Percentiles rank a stretch among this genome's conserved stretches.
These are phyloP conservation scores for Umbilicus rupestris DNA, from an alignment of 164 flowering plant genomes.

Conservation along the genomic window DNA sequence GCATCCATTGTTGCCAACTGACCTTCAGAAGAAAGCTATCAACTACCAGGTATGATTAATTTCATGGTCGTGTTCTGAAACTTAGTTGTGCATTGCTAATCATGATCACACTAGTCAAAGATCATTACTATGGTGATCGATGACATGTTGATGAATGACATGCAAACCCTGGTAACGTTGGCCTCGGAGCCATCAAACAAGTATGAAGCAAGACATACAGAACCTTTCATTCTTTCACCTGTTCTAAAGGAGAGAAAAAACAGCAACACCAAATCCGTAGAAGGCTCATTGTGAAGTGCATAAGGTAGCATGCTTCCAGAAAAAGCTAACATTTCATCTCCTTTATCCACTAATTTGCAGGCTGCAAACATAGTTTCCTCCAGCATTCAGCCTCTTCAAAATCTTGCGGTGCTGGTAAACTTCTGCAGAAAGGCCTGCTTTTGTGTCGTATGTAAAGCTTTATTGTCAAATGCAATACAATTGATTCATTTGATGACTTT, in stretches of 20 bases:
- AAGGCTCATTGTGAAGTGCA: not conserved
- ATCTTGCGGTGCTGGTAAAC: conserved; percentile 41
- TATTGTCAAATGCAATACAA: not conserved
- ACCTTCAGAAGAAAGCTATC: conserved; percentile 59
- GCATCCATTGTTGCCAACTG: conserved; percentile 61
- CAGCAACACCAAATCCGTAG: too few relatives aligned
- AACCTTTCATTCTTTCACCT: not conserved
- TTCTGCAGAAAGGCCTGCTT: not conserved
- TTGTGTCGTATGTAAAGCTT: not conserved
- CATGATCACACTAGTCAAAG: not conserved
- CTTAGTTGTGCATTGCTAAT: not conserved
- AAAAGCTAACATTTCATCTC: not conserved
- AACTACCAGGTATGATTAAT: conserved; percentile 57
- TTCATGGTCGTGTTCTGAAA: not conserved
- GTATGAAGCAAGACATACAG: not conserved
- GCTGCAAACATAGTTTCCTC: conserved; percentile 74
- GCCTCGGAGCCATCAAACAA: too few relatives aligned
- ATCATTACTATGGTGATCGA: not conserved
- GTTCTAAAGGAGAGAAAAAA: not conserved
- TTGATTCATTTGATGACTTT: not conserved
- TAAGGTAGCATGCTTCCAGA: not conserved
- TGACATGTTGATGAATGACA: too few relatives aligned
- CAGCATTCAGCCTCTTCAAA: conserved; percentile 80
- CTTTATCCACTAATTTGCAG: conserved; percentile 22
- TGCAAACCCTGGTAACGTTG: too few relatives aligned